Evolutionary conservation across 176 grass and related monocot genomes (phyloP), one percentile per base, ranked within the genome.

Genomic region (Lolium perenne): DNA sequence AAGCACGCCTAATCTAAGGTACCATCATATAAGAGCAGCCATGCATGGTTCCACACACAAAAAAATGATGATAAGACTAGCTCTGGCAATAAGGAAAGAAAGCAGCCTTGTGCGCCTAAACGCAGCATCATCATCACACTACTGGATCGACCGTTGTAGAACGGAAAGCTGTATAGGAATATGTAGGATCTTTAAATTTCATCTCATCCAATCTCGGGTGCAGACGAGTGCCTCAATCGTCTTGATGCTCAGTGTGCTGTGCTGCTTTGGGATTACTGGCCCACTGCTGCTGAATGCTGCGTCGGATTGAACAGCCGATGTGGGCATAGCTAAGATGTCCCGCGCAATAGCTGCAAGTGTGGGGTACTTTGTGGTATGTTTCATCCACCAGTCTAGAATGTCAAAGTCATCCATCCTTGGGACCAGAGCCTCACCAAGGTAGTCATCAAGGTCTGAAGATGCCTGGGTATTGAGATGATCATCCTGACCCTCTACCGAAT

Each of bases 361-460:
- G 9, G 89, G 89, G 80, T 87, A 90, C 84, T 90, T 75, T 10
- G 81, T 87, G 35, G 49, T 45, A 21, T 87, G 85, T 16, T 51
- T 80, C 89, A 91, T 91, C 89, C 89, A 91, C 89, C 85, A 91
- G 51, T 80, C 80, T 1, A 91, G 58, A 69, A 87, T 91, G 58
- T 91, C 76, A 29, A 91, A 91, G 53, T 91, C 85, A 23, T 91
- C 89, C 49, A 84, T 91, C 38, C 81, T 87, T 80, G 85, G 85
- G 76, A 80, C 85, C 35, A 91, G 47, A 18, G 71, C 69, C 49
- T 84, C 89, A 73, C 74, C 81, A 45, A 87, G 62, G 81, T 91
- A 91, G 59, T 60, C 78, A 5, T 91, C 89, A 68, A 91, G 89
- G 60, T 87, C 85, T 7, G 85, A 70, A 26, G 50, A 84, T 66